These are phyloP conservation scores for Carex kokanica DNA, from an alignment of 176 grass and related monocot species.

Conservation along the genomic window DNA sequence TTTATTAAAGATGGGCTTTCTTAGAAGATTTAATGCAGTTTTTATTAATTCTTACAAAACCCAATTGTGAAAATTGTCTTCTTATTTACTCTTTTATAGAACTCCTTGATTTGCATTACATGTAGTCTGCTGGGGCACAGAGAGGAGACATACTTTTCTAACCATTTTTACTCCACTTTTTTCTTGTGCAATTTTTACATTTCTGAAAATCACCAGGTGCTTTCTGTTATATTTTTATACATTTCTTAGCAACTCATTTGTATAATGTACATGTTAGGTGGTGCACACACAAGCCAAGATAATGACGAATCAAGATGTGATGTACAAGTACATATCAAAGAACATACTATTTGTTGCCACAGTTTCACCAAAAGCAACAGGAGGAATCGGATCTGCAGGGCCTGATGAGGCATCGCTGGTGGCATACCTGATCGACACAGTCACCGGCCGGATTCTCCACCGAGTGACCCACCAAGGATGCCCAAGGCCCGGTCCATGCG, in stretches of 20 bases:
- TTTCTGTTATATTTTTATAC: background rate
- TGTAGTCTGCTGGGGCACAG: background rate
- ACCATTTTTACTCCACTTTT: background rate
- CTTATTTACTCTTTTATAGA: background rate
- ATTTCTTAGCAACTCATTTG: background rate
- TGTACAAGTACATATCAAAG: slow-evolving; percentile 96
- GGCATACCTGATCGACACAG: slow-evolving; percentile 87
- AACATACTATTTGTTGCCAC: slow-evolving; percentile 96
- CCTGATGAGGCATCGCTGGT: slow-evolving; percentile 86
- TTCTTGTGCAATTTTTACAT: slow-evolving; percentile 14
- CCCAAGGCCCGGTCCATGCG: slow-evolving; percentile 86
- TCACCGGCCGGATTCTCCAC: slow-evolving; percentile 89
- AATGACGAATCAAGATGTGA: slow-evolving; percentile 81
- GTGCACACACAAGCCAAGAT: slow-evolving; percentile 65
- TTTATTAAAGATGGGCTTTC: background rate
- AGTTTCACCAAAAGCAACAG: slow-evolving; percentile 76
- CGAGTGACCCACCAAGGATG: slow-evolving; percentile 89
- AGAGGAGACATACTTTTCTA: background rate
- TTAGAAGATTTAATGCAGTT: background rate
- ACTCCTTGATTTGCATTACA: background rate
- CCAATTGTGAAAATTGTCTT: background rate
- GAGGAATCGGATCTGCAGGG: slow-evolving; percentile 69
- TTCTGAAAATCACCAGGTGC: slow-evolving; percentile 2
- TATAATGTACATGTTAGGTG: slow-evolving; percentile 21
- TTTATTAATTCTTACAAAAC: background rate